Evolutionary conservation across 805 yeast species (phyloP).

Genomic region (Yarrowia sp.): DNA sequence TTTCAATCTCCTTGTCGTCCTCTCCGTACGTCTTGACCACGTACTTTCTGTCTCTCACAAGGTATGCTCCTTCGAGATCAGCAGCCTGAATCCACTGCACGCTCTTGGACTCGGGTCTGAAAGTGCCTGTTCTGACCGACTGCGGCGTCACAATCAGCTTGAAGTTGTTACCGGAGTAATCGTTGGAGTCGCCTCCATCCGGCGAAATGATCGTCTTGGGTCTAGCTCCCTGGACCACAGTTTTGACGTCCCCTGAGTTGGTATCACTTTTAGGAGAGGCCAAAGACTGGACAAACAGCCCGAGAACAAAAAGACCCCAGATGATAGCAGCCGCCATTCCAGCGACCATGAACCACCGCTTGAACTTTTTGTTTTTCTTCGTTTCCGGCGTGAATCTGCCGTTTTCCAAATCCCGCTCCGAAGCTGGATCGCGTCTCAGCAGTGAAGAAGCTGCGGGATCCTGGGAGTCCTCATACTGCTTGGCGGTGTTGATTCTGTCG

Average conservation of each 20-base stretch:
- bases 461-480: not conserved
- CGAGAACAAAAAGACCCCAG: constrained; percentile 33
- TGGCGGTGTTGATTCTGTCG: constrained; percentile 22
- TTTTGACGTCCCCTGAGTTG: not conserved
- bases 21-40: constrained; percentile 23
- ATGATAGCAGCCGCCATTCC: constrained; percentile 6
- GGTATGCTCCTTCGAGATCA: constrained; percentile 24
- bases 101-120: constrained; percentile 12
- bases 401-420: not conserved
- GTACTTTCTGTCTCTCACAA: constrained; percentile 13
- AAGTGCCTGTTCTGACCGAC: constrained; percentile 13
- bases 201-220: not conserved
- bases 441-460: not conserved
- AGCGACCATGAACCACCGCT: constrained; percentile 10
- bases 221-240: not conserved
- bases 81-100: constrained; percentile 38
- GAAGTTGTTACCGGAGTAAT: constrained; percentile 1
- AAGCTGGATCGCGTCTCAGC: not conserved
- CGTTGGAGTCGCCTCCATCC: not conserved
- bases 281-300: not conserved
- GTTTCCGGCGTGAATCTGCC: not conserved
- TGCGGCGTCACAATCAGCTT: constrained; percentile 27
- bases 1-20: constrained; percentile 31
- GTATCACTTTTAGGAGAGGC: not conserved
- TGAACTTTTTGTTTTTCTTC: not conserved